phyloP scores from a whole-genome alignment of 768 basidiomycete species.

The Tephrocybe sp. region DNA sequence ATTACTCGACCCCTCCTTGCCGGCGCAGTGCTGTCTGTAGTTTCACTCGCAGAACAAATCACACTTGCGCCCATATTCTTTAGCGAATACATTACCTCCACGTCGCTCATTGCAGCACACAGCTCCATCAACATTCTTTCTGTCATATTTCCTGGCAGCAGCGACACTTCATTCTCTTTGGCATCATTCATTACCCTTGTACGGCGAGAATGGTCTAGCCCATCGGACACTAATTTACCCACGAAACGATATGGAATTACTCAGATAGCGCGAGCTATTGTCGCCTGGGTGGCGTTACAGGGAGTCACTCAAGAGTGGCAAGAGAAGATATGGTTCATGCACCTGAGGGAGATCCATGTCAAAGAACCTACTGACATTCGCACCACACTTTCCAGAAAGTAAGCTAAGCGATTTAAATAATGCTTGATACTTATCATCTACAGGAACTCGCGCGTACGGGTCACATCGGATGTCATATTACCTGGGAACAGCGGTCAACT shows the following conservation, averaged over 20 bases:
- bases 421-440: background rate
- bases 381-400: constrained; percentile 33
- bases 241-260: constrained; percentile 60
- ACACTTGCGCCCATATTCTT: constrained; percentile 74
- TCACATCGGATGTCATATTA: constrained; percentile 71
- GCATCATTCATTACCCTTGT: constrained; percentile 78
- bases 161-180: constrained; percentile 79
- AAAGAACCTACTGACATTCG: constrained; percentile 37
- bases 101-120: constrained; percentile 70
- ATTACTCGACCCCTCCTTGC: constrained; percentile 58
- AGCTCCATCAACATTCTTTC: constrained; percentile 74
- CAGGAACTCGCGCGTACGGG: constrained; percentile 60
- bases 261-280: constrained; percentile 65
- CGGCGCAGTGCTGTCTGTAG: constrained; percentile 54
- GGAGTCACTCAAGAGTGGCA: constrained; percentile 81
- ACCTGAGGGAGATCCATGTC: constrained; percentile 65
- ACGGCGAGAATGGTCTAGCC: constrained; percentile 73
- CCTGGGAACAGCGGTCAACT: constrained; percentile 69
- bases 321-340: constrained; percentile 65
- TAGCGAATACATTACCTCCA: constrained; percentile 73
- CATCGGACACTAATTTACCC: constrained; percentile 49
- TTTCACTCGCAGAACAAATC: constrained; percentile 67
- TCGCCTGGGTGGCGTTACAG: constrained; percentile 80
- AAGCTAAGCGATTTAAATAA: background rate
- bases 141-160: constrained; percentile 69